A percentile compares a stretch with the other conserved stretches of the same genome.
Conservation (phyloP, 2,329 filamentous ascomycete species). For the Colletotrichum higginsianum region DNA sequence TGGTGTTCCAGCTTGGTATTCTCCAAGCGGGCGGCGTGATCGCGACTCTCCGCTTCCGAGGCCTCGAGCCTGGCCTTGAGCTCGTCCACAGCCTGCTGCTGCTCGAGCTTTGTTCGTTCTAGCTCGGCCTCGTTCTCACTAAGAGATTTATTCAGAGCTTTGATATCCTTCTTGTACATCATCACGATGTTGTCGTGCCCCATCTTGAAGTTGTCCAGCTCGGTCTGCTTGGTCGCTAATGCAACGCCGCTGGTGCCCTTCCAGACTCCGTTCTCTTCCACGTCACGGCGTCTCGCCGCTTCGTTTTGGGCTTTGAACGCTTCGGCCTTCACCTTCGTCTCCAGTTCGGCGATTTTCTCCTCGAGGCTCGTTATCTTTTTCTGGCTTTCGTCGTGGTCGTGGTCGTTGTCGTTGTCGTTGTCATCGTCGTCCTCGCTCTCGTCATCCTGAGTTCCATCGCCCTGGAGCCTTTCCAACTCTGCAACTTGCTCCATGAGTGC, state of each 20-base stretch:
- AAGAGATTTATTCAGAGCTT: background rate
- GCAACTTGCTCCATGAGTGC: background rate
- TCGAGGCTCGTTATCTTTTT: background rate
- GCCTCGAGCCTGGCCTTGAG: background rate
- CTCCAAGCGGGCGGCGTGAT: background rate
- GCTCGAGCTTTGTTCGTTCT: background rate
- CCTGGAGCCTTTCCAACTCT: background rate
- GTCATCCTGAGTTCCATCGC: background rate
- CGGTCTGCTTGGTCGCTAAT: background rate
- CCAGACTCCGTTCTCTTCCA: constrained; percentile 1
- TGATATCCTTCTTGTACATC: background rate
- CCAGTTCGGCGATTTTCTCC: constrained; percentile 6
- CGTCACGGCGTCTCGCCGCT: background rate
- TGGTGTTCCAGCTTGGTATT: background rate
- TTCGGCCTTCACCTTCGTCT: constrained; percentile 2
- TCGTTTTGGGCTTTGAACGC: background rate
- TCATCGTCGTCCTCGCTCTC: background rate
- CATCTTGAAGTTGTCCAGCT: background rate
- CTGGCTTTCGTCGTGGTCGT: background rate
- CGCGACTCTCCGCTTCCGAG: background rate
- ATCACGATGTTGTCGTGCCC: background rate
- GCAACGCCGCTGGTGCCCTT: background rate
- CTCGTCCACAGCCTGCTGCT: background rate
- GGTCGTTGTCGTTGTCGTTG: background rate
- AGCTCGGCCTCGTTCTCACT: background rate